Evolutionary conservation across 257 asterid genomes (phyloP), one percentile per base, ranked within the genome.

Genomic region (Sherardia arvensis): DNA sequence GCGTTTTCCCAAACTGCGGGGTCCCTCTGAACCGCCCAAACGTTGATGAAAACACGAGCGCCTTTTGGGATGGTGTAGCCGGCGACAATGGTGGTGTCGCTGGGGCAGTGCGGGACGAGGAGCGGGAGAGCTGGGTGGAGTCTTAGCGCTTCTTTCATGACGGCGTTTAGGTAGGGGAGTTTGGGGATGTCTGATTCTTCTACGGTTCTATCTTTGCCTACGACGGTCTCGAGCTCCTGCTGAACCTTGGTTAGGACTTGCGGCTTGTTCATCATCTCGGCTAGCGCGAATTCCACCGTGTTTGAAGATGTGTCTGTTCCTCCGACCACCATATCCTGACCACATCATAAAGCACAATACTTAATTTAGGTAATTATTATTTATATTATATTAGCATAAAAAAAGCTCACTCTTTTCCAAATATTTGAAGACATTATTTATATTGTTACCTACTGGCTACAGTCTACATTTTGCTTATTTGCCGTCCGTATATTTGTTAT

Each of bases 231-330:
- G 0, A 89, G 62, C 56, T 89, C 96, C 67, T 73, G 71, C 38
- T 79, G 86, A 4, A 65, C 77, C 62, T 77, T 83, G 0, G n/a
- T 69, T 25, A 89, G 32, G 12, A 75, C 70, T 0, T 81, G 59
- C 38, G 95, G 86, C 8, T 81, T 76, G 72, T 84, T 83, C 81
- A 86, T 83, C 68, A 89, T 74, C 70, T 89, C 96, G 0, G 95
- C 87, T 69, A 89, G 29, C 30, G 93, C 84, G 32, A 45, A 88
- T 53, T 88, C 96, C 10, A 84, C 49, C 0, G 84, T 36, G 78
- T 80, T 88, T 11, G 96, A 75, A 34, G 95, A 79, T 20, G 95
- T 84, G 56, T 88, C 95, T 1, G 95, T 84, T 36, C 96, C 95
- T 15, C 88, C 95, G 1, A 84, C 88, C 0, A 86, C 85, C 92